A percentile compares a stretch with the other conserved stretches of the same genome.
Conservation (phyloP, 1,139 yeast species). For the Groenewaldozyma auringiensis region DNA sequence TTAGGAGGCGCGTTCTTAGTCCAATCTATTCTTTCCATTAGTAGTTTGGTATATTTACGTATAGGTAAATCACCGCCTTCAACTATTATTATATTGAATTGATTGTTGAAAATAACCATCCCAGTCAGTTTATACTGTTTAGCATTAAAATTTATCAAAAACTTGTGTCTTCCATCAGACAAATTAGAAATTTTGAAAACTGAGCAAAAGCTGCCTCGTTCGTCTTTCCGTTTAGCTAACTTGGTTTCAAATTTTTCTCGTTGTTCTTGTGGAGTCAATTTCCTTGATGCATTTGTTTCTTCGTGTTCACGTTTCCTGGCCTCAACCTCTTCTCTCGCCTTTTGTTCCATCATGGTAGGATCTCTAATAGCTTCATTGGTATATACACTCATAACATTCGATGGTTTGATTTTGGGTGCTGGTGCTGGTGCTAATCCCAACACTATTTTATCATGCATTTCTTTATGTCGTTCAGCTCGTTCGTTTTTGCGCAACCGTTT, state of each 20-base stretch:
- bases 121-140: slow-evolving; percentile 64
- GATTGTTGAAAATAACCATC: slow-evolving; percentile 38
- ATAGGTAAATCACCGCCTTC: slow-evolving; percentile 65
- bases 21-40: slow-evolving; percentile 67
- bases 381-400: slow-evolving; percentile 75
- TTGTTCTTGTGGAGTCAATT: slow-evolving; percentile 50
- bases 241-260: slow-evolving; percentile 42
- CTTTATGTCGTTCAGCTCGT: slow-evolving; percentile 56
- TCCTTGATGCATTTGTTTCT: slow-evolving; percentile 53
- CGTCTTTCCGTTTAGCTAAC: slow-evolving; percentile 40
- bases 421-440: slow-evolving; percentile 85
- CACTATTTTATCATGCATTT: slow-evolving; percentile 66
- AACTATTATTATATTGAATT: slow-evolving; percentile 54
- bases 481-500: slow-evolving; percentile 68
- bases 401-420: slow-evolving; percentile 75
- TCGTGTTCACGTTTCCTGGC: slow-evolving; percentile 57
- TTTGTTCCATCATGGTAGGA: slow-evolving; percentile 78
- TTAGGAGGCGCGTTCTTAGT: slow-evolving; percentile 34
- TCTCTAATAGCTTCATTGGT: slow-evolving; percentile 84
- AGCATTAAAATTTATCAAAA: slow-evolving; percentile 73
- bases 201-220: slow-evolving; percentile 50
- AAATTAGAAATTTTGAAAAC: slow-evolving; percentile 53
- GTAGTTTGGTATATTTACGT: slow-evolving; percentile 52
- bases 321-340: slow-evolving; percentile 62
- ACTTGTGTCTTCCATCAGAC: slow-evolving; percentile 58